Percentiles rank a stretch among this genome's conserved stretches.
Evolutionary conservation across 192 early-diverging fungal species (phyloP).

Genomic region (Podila minutissima): DNA sequence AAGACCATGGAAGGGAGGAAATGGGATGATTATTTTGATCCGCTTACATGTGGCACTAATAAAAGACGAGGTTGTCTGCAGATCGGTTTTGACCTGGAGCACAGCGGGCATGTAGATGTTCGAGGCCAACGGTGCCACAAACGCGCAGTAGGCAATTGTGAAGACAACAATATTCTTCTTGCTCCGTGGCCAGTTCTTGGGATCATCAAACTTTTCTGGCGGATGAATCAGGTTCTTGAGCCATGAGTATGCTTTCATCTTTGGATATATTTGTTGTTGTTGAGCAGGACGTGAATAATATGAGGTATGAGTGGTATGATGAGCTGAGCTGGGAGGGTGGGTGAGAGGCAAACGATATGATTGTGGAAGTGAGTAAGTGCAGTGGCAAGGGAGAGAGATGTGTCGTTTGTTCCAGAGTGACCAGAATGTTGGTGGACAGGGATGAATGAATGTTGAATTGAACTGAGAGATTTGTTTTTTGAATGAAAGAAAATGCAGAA

Average conservation of each 20-base stretch:
- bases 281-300: not conserved
- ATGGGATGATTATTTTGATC: not conserved
- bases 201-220: conserved; percentile 36
- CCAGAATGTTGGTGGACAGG: not conserved
- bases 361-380: too few relatives aligned
- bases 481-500: too few relatives aligned
- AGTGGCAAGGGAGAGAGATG: not conserved
- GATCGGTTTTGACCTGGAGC: conserved; percentile 28
- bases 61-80: conserved; percentile 26
- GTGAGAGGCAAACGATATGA: not conserved
- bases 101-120: conserved; percentile 53
- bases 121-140: conserved; percentile 37
- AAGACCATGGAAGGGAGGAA: not conserved
- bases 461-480: too few relatives aligned
- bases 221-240: conserved; percentile 12
- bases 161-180: conserved; percentile 44
- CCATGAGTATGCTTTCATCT: conserved; percentile 8
- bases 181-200: conserved; percentile 43
- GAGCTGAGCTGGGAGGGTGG: not conserved
- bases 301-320: not conserved
- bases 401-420: not conserved
- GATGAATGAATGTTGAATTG: too few relatives aligned
- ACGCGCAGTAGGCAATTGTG: conserved; percentile 45
- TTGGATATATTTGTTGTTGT: not conserved
- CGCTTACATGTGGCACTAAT: conserved; percentile 39